Evolutionary conservation across 208 protist species (phyloP).

Genomic region (Strigomonas galati): DNA sequence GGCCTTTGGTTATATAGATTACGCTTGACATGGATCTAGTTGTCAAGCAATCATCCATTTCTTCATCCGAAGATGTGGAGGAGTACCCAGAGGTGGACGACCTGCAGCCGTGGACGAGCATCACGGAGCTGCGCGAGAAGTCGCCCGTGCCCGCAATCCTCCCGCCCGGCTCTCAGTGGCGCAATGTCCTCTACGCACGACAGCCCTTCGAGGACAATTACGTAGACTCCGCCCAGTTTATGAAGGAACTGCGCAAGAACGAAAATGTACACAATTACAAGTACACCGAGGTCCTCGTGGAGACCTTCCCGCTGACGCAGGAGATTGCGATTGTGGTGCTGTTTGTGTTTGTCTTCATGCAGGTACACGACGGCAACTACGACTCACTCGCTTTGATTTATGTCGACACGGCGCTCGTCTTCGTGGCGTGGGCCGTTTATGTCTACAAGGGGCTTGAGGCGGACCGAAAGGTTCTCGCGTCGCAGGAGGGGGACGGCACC

Average conservation of each 20-base stretch:
- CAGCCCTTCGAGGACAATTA: slow-evolving; percentile 92
- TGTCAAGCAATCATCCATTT: too few relatives aligned
- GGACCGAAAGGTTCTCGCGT: background rate
- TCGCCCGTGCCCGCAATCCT: background rate
- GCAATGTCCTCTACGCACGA: slow-evolving; percentile 79
- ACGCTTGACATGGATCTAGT: too few relatives aligned
- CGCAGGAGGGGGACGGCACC: background rate
- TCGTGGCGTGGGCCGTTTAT: slow-evolving; percentile 37
- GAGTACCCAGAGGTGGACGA: too few relatives aligned
- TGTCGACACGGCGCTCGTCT: slow-evolving; percentile 46
- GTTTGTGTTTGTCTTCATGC: slow-evolving; percentile 70
- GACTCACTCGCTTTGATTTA: slow-evolving; percentile 42
- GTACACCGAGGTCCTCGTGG: slow-evolving; percentile 72
- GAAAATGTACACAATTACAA: slow-evolving; percentile 70
- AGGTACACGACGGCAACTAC: slow-evolving; percentile 37
- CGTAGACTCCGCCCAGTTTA: slow-evolving; percentile 76
- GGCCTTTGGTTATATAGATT: too few relatives aligned
- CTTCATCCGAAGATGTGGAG: too few relatives aligned
- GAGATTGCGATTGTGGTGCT: slow-evolving; percentile 86
- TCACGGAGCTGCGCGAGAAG: slow-evolving; percentile 1
- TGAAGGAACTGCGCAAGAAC: slow-evolving; percentile 79
- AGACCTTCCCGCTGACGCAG: slow-evolving; percentile 82
- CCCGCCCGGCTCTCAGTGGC: slow-evolving; percentile 41
- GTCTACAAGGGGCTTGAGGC: slow-evolving; percentile 16
- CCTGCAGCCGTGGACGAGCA: too few relatives aligned